These are phyloP conservation scores for Infundibulicybe gibba DNA, from an alignment of 768 basidiomycete species.

Conservation along the genomic window DNA sequence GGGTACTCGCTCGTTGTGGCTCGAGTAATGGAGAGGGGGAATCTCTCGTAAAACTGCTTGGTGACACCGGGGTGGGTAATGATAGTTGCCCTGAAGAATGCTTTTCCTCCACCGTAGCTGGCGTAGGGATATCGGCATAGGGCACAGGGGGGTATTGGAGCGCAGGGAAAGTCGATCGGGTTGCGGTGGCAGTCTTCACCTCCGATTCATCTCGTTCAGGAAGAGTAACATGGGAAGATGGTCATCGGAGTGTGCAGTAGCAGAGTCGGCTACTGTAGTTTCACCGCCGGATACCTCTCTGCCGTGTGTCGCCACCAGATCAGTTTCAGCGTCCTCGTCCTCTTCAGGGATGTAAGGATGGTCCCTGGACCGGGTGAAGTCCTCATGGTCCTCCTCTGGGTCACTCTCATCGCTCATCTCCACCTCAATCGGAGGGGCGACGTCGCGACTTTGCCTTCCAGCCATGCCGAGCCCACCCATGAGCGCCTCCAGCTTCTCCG, in stretches of 20 bases:
- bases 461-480: constrained; percentile 21
- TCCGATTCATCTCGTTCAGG: constrained; percentile 26
- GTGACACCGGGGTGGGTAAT: constrained; percentile 12
- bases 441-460: constrained; percentile 17
- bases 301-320: constrained; percentile 14
- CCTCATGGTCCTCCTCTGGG: constrained; percentile 48
- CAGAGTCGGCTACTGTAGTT: constrained; percentile 2
- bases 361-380: constrained; percentile 34
- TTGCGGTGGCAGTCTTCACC: constrained; percentile 32
- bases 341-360: constrained; percentile 71
- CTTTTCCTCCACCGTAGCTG: constrained; percentile 3
- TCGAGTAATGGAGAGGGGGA: too few species aligned
- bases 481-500: constrained; percentile 41
- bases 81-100: constrained; percentile 11
- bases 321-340: constrained; percentile 51
- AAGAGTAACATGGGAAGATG: constrained; percentile 16
- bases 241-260: not conserved
- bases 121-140: not conserved
- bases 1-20: too few species aligned
- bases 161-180: constrained; percentile 23
- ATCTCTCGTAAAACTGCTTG: constrained; percentile 16
- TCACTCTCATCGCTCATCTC: constrained; percentile 83
- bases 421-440: constrained; percentile 65
- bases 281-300: constrained; percentile 4
- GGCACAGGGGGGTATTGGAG: constrained; percentile 17